Base-by-base conservation (phyloP, 2,329 filamentous ascomycete species). In the Cladosporium velox region DNA sequence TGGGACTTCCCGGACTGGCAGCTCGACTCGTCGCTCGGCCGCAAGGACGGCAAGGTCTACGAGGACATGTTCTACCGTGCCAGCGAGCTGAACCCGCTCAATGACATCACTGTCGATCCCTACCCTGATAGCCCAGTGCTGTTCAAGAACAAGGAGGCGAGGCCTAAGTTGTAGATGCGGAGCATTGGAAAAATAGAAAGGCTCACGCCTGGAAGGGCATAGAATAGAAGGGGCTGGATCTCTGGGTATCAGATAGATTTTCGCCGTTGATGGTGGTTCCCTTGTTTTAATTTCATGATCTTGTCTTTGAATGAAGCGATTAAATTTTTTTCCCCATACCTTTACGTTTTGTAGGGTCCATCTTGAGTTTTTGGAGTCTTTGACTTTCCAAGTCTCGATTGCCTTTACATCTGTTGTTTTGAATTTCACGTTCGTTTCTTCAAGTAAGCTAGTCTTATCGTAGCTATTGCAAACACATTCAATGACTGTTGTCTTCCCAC, bases 1-100 rank as follows among this genome's bases (percentile, higher is more conserved):
- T 93, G 90, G 91, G 86, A 86, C 67, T 91, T 93, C 78, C 87
- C 90, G 1, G 90, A 93, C 75, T 93, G 89, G 89, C 88, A 91
- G 72, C 83, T 93, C 2, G 90, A 93, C 75, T 89, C 86, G 71
- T 87, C 86, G 66, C 77, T 93, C 47, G 90, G 91, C 1, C 82
- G 90, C 1, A 86, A 85, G 52, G 90, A 93, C 67, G 90, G 91
- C 24, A 88, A 90, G 72, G 90, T 92, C 1, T 93, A 93, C 71
- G 88, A 91, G 76, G 90, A 92, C 72, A 83, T 93, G 81, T 93
- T 92, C 79, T 81, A 88, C 72, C 81, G 90, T 15, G 91, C 90
- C 0, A 88, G 86, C 67, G 85, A 91, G 80, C 78, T 90, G 71
- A 93, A 93, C 73, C 90, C 90, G 1, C 79, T 93, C 54, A 93